Evolutionary conservation across 441 rosid genomes (phyloP), one percentile per base, ranked within the genome.

Genomic region (Corymbia citriodora): DNA sequence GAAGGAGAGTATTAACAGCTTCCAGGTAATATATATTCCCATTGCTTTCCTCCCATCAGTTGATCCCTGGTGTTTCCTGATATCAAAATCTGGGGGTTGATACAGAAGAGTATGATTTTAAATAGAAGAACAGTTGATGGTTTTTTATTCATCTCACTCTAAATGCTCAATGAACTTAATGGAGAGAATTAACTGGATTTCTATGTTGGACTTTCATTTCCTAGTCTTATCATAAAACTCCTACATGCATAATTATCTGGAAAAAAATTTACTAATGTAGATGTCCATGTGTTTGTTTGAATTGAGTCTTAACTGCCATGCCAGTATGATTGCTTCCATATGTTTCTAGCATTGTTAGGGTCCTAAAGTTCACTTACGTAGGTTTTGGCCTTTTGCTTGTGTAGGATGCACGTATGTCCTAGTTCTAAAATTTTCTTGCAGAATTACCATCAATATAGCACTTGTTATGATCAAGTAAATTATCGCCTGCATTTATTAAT

Each of bases 1-100:
- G 89, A 90, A 90, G 88, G 91, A 90, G 91, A 90, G 91, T 87
- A 90, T 90, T 49, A 50, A 74, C 91, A 90, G 91, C 87, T 90
- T 90, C 88, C 89, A 87, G 91, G 91, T 90, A 89, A n/a, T 25
- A 48, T 31, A 31, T 29, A 72, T 85, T 16, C 25, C 36, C 25
- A 25, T 29, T 8, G 57, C 65, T 49, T 68, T 61, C 57, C 53
- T 29, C 36, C 52, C 59, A 55, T 87, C 88, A 16, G 88, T 50
- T 53, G 55, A 55, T 87, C 88, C 23, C 16, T 57, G 36, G 23
- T n/a, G 40, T 29, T n/a, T 55, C 61, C 21, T 55, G 61, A 9
- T 17, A 21, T 52, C 25, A n/a, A 1, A 50, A 29, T 87, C 17
- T n/a, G n/a, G 88, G 88, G n/a, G 52, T 74, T 74, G 52, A 21